Base-by-base conservation (phyloP, 139 green algal genomes). In the Chlamydomonas asymmetrica region DNA sequence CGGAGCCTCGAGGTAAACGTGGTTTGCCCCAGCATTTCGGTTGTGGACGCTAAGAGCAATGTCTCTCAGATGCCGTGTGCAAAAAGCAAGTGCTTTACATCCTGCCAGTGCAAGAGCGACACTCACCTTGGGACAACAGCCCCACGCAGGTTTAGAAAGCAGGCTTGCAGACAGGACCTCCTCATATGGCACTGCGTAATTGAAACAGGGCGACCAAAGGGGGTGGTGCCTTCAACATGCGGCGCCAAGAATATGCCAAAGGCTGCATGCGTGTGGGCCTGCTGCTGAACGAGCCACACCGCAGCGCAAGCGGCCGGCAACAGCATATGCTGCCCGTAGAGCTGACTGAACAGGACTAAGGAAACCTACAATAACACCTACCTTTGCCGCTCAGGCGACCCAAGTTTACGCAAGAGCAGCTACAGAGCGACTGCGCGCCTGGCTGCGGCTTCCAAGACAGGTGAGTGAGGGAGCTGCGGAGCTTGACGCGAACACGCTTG, bases 121-220 rank as follows among this genome's bases (percentile, higher is more conserved):
- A 35, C 59, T 3, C 38, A 82, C 39, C 63, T 52, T 31, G 6
- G 52, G 48, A 50, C 50, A 70, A 31, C 43, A 77, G 16, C 45
- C 70, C 3, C 13, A 37, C 9, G 34, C 49, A 64, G 40, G n/a
- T 38, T 57, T 60, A n/a, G 29, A 4, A 25, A 81, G 31, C 6
- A 63, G 35, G 66, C 52, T 67, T 0, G 77, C 81, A n/a, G 73
- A 83, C 20, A 90, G 73, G 0, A 90, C 60, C 54, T 88, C 81
- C n/a, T 90, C 85, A 65, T 79, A 86, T 5, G 82, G 64, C 2
- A 87, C 79, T 85, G 79, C 63, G 35, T 20, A 27, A 31, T 3
- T 5, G 54, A 7, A 71, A n/a, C 6, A 22, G 60, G 34, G 39
- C 35, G 20, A 56, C 5, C 6, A 40, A 3, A 45, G 29, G 62